A percentile compares a stretch with the other conserved stretches of the same genome.
These are phyloP conservation scores for Rhytidhysteron rufulum DNA, from an alignment of 2,329 filamentous ascomycete genomes.

Conservation along the genomic window DNA sequence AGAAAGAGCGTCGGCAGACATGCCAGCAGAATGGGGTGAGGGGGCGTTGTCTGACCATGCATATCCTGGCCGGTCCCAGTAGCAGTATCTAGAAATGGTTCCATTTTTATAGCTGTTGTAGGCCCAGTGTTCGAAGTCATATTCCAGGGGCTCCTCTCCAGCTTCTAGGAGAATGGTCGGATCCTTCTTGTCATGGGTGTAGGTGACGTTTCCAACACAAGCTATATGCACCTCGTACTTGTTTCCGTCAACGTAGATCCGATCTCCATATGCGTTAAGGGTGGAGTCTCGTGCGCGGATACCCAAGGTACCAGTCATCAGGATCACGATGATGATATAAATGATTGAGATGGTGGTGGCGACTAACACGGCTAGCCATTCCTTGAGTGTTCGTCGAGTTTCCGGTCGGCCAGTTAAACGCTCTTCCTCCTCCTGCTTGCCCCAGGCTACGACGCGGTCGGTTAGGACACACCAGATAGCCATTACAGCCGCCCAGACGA, in stretches of 20 bases:
- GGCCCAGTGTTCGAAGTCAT: constrained; percentile 75
- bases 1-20: constrained; percentile 83
- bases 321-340: constrained; percentile 64
- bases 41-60: constrained; percentile 90
- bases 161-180: constrained; percentile 85
- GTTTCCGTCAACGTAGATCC: constrained; percentile 75
- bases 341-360: constrained; percentile 69
- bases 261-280: constrained; percentile 67
- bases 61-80: constrained; percentile 87
- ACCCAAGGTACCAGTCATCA: constrained; percentile 76
- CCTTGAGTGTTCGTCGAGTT: constrained; percentile 71
- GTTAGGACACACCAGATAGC: constrained; percentile 73
- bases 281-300: constrained; percentile 76
- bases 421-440: constrained; percentile 89
- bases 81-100: constrained; percentile 85
- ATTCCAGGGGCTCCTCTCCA: constrained; percentile 74
- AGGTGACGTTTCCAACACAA: constrained; percentile 69
- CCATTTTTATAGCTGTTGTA: constrained; percentile 72
- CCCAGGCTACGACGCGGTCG: constrained; percentile 83
- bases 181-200: constrained; percentile 51
- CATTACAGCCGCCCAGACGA: constrained; percentile 78
- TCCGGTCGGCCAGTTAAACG: constrained; percentile 86
- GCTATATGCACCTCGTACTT: constrained; percentile 86
- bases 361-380: constrained; percentile 78
- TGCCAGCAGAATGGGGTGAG: constrained; percentile 87